A percentile compares a stretch with the other conserved stretches of the same genome.
phyloP scores from a whole-genome alignment of 2,329 filamentous ascomycete species.

The Didymella pinodella region DNA sequence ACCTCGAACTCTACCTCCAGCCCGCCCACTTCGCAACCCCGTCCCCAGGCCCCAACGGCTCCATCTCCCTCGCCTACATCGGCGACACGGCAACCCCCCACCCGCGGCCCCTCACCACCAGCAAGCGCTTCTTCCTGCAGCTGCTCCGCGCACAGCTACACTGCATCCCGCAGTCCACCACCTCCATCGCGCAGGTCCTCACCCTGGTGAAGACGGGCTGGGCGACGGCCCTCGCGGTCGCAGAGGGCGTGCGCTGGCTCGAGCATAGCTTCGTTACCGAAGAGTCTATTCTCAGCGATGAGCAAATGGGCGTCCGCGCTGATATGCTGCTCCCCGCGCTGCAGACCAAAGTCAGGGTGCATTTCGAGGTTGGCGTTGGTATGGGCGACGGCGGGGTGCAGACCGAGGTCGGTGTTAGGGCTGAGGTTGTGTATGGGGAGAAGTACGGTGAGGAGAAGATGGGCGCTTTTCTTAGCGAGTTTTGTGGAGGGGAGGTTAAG shows the following conservation, averaged over 20 bases:
- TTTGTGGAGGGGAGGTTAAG: constrained; percentile 53
- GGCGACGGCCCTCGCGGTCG: constrained; percentile 68
- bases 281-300: constrained; percentile 70
- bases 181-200: constrained; percentile 66
- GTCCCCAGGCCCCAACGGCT: constrained; percentile 42
- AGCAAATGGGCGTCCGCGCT: constrained; percentile 67
- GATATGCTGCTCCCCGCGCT: constrained; percentile 70
- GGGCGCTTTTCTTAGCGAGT: constrained; percentile 70
- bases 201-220: constrained; percentile 68
- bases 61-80: constrained; percentile 75
- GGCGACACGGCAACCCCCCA: constrained; percentile 65
- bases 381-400: constrained; percentile 58
- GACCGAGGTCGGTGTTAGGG: constrained; percentile 64
- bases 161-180: constrained; percentile 65
- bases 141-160: constrained; percentile 74
- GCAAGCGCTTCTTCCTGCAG: constrained; percentile 78
- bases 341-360: constrained; percentile 72
- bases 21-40: constrained; percentile 64
- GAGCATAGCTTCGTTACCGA: constrained; percentile 71
- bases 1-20: constrained; percentile 78
- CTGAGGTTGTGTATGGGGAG: constrained; percentile 77
- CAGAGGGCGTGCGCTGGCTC: constrained; percentile 68
- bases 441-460: constrained; percentile 78
- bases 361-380: constrained; percentile 61
- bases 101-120: constrained; percentile 65